These are phyloP conservation scores for Theobroma cacao DNA, from an alignment of 345 rosid species.

Conservation along the genomic window DNA sequence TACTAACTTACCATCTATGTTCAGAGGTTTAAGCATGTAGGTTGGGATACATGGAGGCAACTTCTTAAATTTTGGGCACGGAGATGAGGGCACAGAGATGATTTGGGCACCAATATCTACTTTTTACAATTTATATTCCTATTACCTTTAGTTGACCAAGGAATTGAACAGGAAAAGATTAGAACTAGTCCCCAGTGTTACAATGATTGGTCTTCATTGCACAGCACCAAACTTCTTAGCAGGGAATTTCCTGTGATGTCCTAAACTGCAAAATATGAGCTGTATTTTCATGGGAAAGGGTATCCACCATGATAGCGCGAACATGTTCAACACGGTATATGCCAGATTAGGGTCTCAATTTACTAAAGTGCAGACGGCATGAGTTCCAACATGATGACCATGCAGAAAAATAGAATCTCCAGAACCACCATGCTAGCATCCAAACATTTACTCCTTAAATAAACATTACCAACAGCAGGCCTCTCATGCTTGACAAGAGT, in stretches of 20 bases:
- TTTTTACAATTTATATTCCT: not conserved
- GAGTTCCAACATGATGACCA: not conserved
- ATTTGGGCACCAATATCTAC: not conserved
- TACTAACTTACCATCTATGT: not conserved
- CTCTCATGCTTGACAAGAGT: not conserved
- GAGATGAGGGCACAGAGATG: not conserved
- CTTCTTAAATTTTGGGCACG: not conserved
- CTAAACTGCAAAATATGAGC: not conserved
- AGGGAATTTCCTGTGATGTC: not conserved
- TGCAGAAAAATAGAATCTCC: not conserved
- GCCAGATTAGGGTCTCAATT: not conserved
- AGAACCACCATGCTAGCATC: not conserved
- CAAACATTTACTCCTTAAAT: not conserved
- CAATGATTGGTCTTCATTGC: conserved; percentile 14
- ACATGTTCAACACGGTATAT: not conserved
- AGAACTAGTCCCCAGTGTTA: not conserved
- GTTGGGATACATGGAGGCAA: not conserved
- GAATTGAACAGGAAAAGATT: not conserved
- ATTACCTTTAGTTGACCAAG: not conserved
- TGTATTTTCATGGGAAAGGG: conserved; percentile 3
- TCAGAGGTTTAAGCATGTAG: not conserved
- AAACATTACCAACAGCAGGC: not conserved
- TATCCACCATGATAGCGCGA: not conserved
- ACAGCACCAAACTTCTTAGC: not conserved
- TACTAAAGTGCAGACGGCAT: not conserved